Percentiles rank a stretch among this genome's conserved stretches.
Evolutionary conservation across 345 rosid genomes (phyloP).

Genomic region (Kandelia obovata): DNA sequence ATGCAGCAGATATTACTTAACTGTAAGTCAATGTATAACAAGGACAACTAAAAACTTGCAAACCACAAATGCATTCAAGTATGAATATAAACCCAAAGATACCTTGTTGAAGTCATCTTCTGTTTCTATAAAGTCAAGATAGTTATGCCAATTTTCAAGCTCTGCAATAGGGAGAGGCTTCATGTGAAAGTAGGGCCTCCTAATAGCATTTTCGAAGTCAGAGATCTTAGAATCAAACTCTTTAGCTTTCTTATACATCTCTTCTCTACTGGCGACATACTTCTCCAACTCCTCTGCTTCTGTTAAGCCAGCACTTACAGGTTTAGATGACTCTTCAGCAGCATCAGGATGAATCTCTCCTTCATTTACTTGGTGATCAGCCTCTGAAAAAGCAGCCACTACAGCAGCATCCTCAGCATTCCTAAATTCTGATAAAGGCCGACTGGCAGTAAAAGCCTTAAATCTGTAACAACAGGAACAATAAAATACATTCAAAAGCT

Average conservation of each 20-base stretch:
- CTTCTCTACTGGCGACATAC: constrained; percentile 80
- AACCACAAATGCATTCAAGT: constrained; percentile 33
- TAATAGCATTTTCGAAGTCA: constrained; percentile 95
- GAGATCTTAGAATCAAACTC: constrained; percentile 86
- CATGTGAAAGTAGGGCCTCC: constrained; percentile 96
- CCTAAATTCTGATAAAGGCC: constrained; percentile 75
- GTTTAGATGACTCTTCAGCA: constrained; percentile 51
- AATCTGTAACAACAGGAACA: constrained; percentile 43
- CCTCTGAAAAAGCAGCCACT: constrained; percentile 37
- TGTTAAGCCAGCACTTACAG: constrained; percentile 65
- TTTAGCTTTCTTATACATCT: constrained; percentile 84
- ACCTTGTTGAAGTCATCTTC: constrained; percentile 92
- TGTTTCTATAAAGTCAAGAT: constrained; percentile 72
- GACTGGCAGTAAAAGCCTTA: constrained; percentile 74
- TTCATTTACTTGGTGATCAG: constrained; percentile 43
- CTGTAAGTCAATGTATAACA: constrained; percentile 73
- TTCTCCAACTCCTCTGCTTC: constrained; percentile 93
- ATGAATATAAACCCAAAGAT: constrained; percentile 38
- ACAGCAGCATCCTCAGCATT: constrained; percentile 57
- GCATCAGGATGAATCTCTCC: constrained; percentile 55
- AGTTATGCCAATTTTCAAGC: constrained; percentile 98
- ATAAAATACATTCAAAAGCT: not conserved
- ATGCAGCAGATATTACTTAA: constrained; percentile 91
- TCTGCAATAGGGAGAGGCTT: constrained; percentile 81
- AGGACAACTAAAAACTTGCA: constrained; percentile 58